Percentiles rank a stretch among this genome's conserved stretches.
Evolutionary conservation across 306 rosid species (phyloP).

Genomic region (Pueraria montana): DNA sequence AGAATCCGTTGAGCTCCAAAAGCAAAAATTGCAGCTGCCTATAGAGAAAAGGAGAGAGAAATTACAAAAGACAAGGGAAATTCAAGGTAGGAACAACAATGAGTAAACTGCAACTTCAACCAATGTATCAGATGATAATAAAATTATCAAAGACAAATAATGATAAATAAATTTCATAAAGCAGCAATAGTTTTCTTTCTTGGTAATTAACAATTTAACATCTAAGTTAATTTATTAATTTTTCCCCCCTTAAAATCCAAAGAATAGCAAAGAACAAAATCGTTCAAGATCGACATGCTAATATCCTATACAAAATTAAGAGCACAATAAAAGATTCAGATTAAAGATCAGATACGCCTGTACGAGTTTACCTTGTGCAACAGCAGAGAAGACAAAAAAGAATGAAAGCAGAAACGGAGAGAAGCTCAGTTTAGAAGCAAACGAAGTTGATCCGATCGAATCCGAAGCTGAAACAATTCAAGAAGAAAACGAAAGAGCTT

Average conservation of each 20-base stretch:
- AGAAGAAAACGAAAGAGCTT: too few species aligned
- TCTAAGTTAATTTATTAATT: neutral
- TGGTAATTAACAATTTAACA: neutral
- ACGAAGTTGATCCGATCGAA: slow-evolving; percentile 50
- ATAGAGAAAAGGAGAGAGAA: neutral
- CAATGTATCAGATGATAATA: neutral
- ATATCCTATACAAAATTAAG: neutral
- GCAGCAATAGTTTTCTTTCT: neutral
- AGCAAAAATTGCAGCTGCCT: slow-evolving; percentile 36
- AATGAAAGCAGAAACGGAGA: neutral
- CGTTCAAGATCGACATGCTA: slow-evolving; percentile 15
- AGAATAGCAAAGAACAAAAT: neutral
- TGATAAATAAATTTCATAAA: neutral
- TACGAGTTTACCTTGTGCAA: neutral
- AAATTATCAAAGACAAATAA: slow-evolving; percentile 2
- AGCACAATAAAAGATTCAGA: neutral
- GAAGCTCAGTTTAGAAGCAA: slow-evolving; percentile 18
- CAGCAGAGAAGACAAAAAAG: too few species aligned
- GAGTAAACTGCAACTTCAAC: neutral
- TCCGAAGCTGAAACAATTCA: neutral
- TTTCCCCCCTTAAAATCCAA: neutral
- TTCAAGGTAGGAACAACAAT: neutral
- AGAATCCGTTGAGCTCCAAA: slow-evolving; percentile 9
- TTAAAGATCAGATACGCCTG: slow-evolving; percentile 9
- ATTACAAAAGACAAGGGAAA: neutral